Conservation (phyloP, 257 asterid genomes). For the Forsythia viridissima region DNA sequence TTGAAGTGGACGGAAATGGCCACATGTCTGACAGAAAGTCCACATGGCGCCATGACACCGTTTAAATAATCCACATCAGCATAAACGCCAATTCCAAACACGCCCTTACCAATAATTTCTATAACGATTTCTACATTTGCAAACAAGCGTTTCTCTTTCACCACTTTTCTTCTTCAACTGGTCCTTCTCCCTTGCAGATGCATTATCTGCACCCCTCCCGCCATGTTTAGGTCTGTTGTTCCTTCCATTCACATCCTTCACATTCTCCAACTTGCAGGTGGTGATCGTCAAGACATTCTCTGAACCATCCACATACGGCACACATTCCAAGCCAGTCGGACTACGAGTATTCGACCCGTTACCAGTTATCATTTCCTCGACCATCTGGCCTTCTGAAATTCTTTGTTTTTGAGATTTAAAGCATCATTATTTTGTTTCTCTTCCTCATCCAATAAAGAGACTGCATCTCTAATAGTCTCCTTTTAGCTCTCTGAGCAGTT, state of each 20-base stretch:
- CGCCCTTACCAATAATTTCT: too few relatives aligned
- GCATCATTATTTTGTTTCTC: conserved; percentile 25
- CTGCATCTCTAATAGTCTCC: conserved; percentile 33
- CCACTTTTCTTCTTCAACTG: conserved; percentile 72
- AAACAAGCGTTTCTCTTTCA: conserved; percentile 31
- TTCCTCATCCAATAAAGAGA: conserved; percentile 48
- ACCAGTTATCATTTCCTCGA: conserved; percentile 50
- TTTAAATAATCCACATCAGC: too few relatives aligned
- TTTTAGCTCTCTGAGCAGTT: conserved; percentile 30
- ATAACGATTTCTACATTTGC: too few relatives aligned
- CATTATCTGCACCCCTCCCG: conserved; percentile 39
- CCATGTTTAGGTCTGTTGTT: conserved; percentile 35
- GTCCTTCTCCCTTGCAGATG: conserved; percentile 46
- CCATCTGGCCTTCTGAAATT: conserved; percentile 32
- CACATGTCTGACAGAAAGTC: too few relatives aligned
- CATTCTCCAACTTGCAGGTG: conserved; percentile 58
- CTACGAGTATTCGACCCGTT: conserved; percentile 48
- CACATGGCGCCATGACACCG: too few relatives aligned
- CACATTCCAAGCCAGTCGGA: conserved; percentile 45
- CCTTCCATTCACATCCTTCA: conserved; percentile 46
- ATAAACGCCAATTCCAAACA: too few relatives aligned
- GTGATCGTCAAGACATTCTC: conserved; percentile 54
- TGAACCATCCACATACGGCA: conserved; percentile 35
- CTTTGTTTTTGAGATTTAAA: conserved; percentile 33
- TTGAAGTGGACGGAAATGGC: too few relatives aligned